A percentile compares a stretch with the other conserved stretches of the same genome.
These are phyloP conservation scores for Gnaphalium uliginosum DNA, from an alignment of 129 eudicot genomes.

Conservation along the genomic window DNA sequence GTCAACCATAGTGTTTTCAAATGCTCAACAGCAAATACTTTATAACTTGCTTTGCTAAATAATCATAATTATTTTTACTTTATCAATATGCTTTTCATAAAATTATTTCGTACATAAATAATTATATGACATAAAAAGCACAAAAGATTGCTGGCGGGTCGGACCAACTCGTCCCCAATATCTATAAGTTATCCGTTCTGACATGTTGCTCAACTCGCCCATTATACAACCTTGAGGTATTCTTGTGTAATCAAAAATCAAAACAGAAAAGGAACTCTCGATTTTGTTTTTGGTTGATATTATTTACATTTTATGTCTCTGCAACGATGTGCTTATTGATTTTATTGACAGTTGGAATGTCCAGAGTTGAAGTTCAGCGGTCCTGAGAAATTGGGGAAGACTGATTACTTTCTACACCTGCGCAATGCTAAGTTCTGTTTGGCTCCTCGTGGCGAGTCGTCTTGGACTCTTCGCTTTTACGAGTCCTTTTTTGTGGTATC, in stretches of 20 bases:
- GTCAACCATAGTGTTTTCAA: not conserved
- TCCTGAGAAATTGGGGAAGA: slow-evolving; percentile 75
- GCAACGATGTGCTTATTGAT: slow-evolving; percentile 40
- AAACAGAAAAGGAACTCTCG: not conserved
- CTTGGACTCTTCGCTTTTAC: slow-evolving; percentile 98
- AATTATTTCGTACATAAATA: too few relatives aligned
- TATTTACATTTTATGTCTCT: slow-evolving; percentile 14
- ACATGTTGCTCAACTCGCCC: not conserved
- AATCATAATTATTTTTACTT: too few relatives aligned
- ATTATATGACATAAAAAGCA: too few relatives aligned
- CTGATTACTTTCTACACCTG: slow-evolving; percentile 84
- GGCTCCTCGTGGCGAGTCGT: slow-evolving; percentile 98
- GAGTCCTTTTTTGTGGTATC: slow-evolving; percentile 96
- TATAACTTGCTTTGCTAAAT: too few relatives aligned
- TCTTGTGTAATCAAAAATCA: not conserved
- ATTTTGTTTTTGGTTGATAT: not conserved
- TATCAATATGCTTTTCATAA: too few relatives aligned
- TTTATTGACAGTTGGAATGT: slow-evolving; percentile 89
- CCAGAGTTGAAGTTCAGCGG: slow-evolving; percentile 98
- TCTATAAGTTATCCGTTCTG: not conserved
- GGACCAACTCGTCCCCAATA: too few relatives aligned
- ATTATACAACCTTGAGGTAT: not conserved
- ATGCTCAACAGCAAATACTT: too few relatives aligned
- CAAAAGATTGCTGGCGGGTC: too few relatives aligned
- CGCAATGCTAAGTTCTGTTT: slow-evolving; percentile 92